These are phyloP conservation scores for Silene noctiflora DNA, from an alignment of 179 eudicot species.

Conservation along the genomic window DNA sequence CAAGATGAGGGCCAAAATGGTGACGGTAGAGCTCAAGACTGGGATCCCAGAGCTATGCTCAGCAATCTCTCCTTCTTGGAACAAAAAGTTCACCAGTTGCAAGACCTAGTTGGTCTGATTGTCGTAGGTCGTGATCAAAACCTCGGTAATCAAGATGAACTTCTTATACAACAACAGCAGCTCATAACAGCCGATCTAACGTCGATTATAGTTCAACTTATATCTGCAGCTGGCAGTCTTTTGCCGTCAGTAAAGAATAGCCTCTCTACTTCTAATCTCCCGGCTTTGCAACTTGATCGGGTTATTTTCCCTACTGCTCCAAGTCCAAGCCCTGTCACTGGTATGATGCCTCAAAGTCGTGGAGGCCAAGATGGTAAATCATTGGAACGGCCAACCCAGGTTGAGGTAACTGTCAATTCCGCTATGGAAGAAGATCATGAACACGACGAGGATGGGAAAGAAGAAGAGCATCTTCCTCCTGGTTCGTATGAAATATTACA, in stretches of 20 bases:
- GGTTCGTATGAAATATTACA: constrained; percentile 89
- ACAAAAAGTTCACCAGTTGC: constrained; percentile 84
- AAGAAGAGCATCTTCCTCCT: constrained; percentile 86
- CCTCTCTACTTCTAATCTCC: constrained; percentile 40
- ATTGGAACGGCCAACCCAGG: constrained; percentile 39
- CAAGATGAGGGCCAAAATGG: constrained; percentile 38
- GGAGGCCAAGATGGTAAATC: constrained; percentile 38
- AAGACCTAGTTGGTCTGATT: constrained; percentile 64
- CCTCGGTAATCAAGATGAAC: constrained; percentile 40
- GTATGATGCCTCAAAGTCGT: constrained; percentile 25
- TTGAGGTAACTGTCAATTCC: constrained; percentile 34
- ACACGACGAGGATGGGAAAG: constrained; percentile 76
- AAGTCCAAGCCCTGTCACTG: constrained; percentile 11
- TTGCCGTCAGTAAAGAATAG: constrained; percentile 63
- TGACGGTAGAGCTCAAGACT: constrained; percentile 37
- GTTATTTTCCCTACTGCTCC: constrained; percentile 27
- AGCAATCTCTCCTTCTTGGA: constrained; percentile 78
- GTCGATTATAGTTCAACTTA: constrained; percentile 71
- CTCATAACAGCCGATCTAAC: constrained; percentile 77
- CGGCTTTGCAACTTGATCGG: constrained; percentile 38
- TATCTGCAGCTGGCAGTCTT: constrained; percentile 89
- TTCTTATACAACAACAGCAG: constrained; percentile 69
- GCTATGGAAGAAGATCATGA: constrained; percentile 66
- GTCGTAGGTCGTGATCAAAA: constrained; percentile 43
- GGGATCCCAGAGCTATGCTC: constrained; percentile 77